These are phyloP conservation scores for Sporopachydermia quercuum DNA, from an alignment of 805 yeast genomes.

Conservation along the genomic window DNA sequence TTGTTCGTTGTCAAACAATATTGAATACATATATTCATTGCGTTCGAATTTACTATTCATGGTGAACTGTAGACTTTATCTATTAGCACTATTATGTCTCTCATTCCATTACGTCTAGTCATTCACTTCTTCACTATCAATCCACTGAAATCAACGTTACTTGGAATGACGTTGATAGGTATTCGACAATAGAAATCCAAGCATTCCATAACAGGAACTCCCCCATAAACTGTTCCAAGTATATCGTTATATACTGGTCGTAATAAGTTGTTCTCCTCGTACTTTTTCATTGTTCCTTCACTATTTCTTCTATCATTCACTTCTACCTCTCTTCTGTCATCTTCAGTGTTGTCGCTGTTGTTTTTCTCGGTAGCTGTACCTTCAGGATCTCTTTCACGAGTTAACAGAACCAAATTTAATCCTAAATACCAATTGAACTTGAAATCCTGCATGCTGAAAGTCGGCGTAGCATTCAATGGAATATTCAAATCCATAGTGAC, in stretches of 20 bases:
- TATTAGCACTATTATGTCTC: too few relatives aligned
- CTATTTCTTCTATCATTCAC: neutral
- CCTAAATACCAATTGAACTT: conserved; percentile 23
- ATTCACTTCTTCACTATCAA: conserved; percentile 16
- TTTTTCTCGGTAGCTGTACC: conserved; percentile 6
- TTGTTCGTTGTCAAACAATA: too few relatives aligned
- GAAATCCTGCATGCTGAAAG: conserved; percentile 10
- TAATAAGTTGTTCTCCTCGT: neutral
- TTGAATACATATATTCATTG: too few relatives aligned
- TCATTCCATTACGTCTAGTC: neutral
- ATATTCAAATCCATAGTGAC: conserved; percentile 2
- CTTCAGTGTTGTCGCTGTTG: conserved; percentile 11
- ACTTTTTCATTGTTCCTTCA: neutral
- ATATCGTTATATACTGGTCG: conserved; percentile 14
- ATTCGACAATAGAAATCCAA: conserved; percentile 27
- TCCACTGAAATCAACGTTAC: conserved; percentile 34
- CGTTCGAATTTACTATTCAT: too few relatives aligned
- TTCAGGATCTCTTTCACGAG: conserved; percentile 8
- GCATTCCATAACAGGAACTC: conserved; percentile 22
- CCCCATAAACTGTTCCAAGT: conserved; percentile 20
- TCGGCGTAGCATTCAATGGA: conserved; percentile 1
- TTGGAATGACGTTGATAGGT: conserved; percentile 31
- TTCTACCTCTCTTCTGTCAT: conserved; percentile 4
- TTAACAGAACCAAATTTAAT: conserved; percentile 22
- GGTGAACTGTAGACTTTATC: too few relatives aligned